Conservation (phyloP, 176 grass and related monocot genomes). For the Avena sativa region DNA sequence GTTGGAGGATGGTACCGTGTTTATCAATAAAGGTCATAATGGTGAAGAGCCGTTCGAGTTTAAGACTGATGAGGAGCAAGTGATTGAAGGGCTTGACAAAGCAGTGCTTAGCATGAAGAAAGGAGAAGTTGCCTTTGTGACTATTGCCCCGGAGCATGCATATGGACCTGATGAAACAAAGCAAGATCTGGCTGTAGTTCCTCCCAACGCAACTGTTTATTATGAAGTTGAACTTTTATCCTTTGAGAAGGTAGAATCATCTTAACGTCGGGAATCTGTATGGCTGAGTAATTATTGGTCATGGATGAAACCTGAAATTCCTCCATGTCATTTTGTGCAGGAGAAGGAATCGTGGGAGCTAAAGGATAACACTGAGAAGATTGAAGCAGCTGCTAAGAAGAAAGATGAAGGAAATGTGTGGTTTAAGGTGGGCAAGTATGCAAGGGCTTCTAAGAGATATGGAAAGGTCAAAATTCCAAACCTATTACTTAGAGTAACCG, state of each 20-base stretch:
- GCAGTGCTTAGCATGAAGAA: slow-evolving; percentile 82
- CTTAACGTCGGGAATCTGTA: not conserved
- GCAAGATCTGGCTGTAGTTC: slow-evolving; percentile 65
- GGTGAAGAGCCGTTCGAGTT: slow-evolving; percentile 74
- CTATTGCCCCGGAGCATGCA: slow-evolving; percentile 68
- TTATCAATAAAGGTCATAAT: slow-evolving; percentile 83
- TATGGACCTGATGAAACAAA: slow-evolving; percentile 64
- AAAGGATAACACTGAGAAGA: slow-evolving; percentile 72
- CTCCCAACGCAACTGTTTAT: slow-evolving; percentile 60
- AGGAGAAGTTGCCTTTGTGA: slow-evolving; percentile 73
- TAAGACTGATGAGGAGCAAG: slow-evolving; percentile 87
- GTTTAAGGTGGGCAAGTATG: slow-evolving; percentile 78
- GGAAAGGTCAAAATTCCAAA: slow-evolving; percentile 54
- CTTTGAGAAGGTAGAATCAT: slow-evolving; percentile 70
- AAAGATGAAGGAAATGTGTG: slow-evolving; percentile 88
- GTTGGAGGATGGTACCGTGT: slow-evolving; percentile 73
- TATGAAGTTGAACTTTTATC: slow-evolving; percentile 81
- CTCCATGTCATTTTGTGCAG: slow-evolving; percentile 22
- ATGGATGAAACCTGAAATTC: not conserved
- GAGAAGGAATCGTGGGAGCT: slow-evolving; percentile 89
- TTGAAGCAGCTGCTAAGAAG: slow-evolving; percentile 76
- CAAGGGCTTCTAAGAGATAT: slow-evolving; percentile 82
- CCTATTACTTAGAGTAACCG: not conserved
- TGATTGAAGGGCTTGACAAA: slow-evolving; percentile 78
- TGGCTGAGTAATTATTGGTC: not conserved